These are phyloP conservation scores for Pythium angustatum DNA, from an alignment of 352 stramenopile species.

Conservation along the genomic window DNA sequence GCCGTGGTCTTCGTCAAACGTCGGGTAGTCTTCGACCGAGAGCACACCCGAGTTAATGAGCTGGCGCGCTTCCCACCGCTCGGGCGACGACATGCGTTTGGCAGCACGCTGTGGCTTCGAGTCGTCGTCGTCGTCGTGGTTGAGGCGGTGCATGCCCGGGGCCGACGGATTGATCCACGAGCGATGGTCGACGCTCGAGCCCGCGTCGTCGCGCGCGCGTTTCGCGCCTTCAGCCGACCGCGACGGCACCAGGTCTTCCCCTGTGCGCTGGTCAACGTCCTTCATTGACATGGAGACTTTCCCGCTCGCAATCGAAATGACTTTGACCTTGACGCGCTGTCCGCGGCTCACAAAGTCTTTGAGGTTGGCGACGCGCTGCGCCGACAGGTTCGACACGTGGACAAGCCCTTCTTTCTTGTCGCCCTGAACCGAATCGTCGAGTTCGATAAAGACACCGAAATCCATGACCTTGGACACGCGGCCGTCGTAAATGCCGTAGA, in stretches of 20 bases:
- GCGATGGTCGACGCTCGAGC: conserved; percentile 47
- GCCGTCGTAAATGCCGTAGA: conserved; percentile 96
- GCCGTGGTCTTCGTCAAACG: conserved; percentile 95
- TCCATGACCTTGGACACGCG: conserved; percentile 95
- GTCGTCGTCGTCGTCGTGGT: conserved; percentile 68
- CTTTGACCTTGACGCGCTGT: conserved; percentile 96
- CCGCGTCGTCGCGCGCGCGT: conserved; percentile 50
- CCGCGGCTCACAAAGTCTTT: conserved; percentile 87
- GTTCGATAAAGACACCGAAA: conserved; percentile 97
- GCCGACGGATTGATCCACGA: conserved; percentile 88
- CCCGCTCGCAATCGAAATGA: conserved; percentile 90
- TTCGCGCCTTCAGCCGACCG: conserved; percentile 71
- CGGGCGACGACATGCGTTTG: conserved; percentile 94
- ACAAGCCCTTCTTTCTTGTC: conserved; percentile 93
- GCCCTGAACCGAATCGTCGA: conserved; percentile 58
- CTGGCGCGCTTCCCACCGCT: conserved; percentile 97
- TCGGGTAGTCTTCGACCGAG: conserved; percentile 97
- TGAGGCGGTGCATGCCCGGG: conserved; percentile 69
- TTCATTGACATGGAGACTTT: conserved; percentile 96
- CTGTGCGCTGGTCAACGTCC: conserved; percentile 96
- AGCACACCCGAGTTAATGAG: conserved; percentile 98
- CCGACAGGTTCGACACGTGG: conserved; percentile 93
- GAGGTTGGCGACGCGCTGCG: conserved; percentile 83
- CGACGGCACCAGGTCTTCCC: conserved; percentile 93
- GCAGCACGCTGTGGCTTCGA: conserved; percentile 65